Evolutionary conservation across 345 rosid species (phyloP), one percentile per base, ranked within the genome.

Genomic region (Raphanus raphanistrum): DNA sequence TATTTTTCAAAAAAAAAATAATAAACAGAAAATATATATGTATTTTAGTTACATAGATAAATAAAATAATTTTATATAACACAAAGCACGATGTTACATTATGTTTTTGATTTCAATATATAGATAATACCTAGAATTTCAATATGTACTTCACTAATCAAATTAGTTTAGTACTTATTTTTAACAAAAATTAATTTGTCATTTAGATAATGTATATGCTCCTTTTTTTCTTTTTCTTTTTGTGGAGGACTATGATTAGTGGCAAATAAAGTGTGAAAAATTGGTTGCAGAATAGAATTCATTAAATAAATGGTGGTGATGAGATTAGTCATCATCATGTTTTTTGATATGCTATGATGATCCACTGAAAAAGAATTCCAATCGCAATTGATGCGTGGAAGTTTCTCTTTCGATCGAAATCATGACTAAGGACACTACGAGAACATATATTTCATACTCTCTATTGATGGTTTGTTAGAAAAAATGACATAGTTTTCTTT

Each of bases 321-420:
- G 70, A 73, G 74, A 62, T 79, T 52, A 21, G 58, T 31, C 82
- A 79, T 79, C 79, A 79, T 79, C 62, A 63, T 79, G 82, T 79
- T 43, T 79, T 71, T 63, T 55, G 70, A 63, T 74, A 63, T 55
- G 75, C 41, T 69, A 79, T 79, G 75, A 79, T 79, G 71, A 69
- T 74, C 17, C 71, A 69, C 63, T 74, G 82, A 79, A 74, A 62
- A 79, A 71, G 69, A 69, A 38, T 79, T 38, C 38, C 65, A 74
- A 68, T 79, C 75, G 75, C 70, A 73, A 63, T 79, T 74, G 75
- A 74, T 79, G 82, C 43, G 71, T 68, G 21, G 43, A 63, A 69
- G 31, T 75, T 81, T 50, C 81, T 73, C 81, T 81, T 81, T 85
- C 73, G 76, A 69, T 77, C 70, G 28, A 73, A 26, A 54, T 70